Conservation (phyloP, 2,329 filamentous ascomycete genomes). For the Monosporascus ibericus region DNA sequence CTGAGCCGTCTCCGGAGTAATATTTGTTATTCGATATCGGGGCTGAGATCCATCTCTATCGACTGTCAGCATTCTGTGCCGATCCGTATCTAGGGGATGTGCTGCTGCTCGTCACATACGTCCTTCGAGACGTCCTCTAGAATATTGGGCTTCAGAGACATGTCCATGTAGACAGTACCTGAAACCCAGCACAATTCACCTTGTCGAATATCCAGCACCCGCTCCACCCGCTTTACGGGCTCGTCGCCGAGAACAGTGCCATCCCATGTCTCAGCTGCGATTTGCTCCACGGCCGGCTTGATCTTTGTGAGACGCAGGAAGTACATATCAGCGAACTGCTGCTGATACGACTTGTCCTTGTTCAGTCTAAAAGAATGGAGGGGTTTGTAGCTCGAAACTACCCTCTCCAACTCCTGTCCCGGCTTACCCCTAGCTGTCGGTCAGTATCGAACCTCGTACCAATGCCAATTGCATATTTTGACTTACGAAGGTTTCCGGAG, state of each 20-base stretch:
- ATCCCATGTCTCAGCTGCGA: conserved; percentile 71
- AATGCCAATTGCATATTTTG: background rate
- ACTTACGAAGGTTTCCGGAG: conserved; percentile 45
- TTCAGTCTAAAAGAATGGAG: conserved; percentile 69
- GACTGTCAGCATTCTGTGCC: conserved; percentile 2
- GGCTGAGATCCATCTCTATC: conserved; percentile 79
- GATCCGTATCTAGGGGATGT: background rate
- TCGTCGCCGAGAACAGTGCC: conserved; percentile 74
- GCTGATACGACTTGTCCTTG: conserved; percentile 70
- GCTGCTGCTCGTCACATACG: conserved; percentile 39
- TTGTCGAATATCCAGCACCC: conserved; percentile 92
- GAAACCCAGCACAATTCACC: conserved; percentile 93
- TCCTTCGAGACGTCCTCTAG: conserved; percentile 92
- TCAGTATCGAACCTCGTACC: conserved; percentile 13
- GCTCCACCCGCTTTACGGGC: conserved; percentile 67
- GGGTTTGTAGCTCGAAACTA: conserved; percentile 60
- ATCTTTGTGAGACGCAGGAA: conserved; percentile 84
- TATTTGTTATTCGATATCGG: conserved; percentile 75
- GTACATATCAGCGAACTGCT: conserved; percentile 98
- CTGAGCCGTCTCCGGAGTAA: conserved; percentile 50
- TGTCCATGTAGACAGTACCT: conserved; percentile 95
- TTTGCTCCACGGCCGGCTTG: conserved; percentile 72
- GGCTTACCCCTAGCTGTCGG: conserved; percentile 27
- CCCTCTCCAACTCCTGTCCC: conserved; percentile 43
- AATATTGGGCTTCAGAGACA: conserved; percentile 93